phyloP scores from a whole-genome alignment of 176 grass and related monocot species.

The Elaeis guineensis region DNA sequence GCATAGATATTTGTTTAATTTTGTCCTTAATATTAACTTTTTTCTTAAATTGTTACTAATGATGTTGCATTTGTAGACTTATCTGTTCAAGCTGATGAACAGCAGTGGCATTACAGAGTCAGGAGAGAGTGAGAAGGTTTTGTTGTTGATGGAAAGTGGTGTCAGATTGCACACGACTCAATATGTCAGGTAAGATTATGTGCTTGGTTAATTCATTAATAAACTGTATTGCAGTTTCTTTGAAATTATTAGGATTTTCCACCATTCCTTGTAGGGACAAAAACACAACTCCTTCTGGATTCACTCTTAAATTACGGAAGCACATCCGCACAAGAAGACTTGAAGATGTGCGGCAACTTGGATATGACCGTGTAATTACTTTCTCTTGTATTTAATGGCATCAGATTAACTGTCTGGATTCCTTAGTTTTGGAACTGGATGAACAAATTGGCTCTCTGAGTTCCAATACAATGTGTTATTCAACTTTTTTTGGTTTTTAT shows the following conservation, averaged over 20 bases:
- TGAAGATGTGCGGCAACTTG: slow-evolving; percentile 90
- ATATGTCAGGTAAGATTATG: slow-evolving; percentile 57
- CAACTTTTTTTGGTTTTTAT: not conserved
- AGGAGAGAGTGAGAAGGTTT: slow-evolving; percentile 91
- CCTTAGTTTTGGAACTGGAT: no score
- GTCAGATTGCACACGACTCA: slow-evolving; percentile 89
- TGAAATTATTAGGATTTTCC: no score
- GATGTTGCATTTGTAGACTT: slow-evolving; percentile 44
- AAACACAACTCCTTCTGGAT: slow-evolving; percentile 87
- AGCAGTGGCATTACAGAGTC: slow-evolving; percentile 88
- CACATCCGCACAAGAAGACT: slow-evolving; percentile 84
- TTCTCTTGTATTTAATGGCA: not conserved
- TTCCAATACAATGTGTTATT: not conserved
- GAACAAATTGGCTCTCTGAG: no score
- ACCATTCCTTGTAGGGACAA: slow-evolving; percentile 47
- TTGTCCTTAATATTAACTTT: not conserved
- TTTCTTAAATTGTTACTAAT: slow-evolving; percentile 1
- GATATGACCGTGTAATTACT: slow-evolving; percentile 86
- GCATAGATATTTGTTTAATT: not conserved
- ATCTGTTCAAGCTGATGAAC: slow-evolving; percentile 97
- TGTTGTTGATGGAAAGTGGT: slow-evolving; percentile 91
- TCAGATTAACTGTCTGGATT: no score
- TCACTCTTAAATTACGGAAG: slow-evolving; percentile 90
- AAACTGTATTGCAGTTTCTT: no score
- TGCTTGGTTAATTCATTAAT: not conserved